Conservation (phyloP, 805 yeast species). For the Sugiyamaella qingdaonensis region DNA sequence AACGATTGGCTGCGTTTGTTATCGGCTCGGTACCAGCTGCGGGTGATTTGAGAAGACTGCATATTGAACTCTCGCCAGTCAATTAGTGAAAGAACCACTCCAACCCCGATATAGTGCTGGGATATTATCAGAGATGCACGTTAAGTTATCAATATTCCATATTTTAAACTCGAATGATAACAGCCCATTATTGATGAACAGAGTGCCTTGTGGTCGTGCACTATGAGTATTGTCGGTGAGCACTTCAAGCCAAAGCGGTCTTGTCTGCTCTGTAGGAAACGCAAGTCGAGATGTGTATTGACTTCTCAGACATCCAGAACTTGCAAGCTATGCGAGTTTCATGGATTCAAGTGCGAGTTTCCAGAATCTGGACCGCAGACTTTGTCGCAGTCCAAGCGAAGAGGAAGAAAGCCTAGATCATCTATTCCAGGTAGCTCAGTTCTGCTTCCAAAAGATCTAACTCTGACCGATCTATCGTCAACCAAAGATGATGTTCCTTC, state of each 20-base stretch:
- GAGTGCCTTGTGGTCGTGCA: not conserved
- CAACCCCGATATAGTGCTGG: too few relatives aligned
- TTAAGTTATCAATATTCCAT: too few relatives aligned
- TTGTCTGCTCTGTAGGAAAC: conserved; percentile 13
- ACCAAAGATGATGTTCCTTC: not conserved
- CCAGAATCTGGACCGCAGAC: not conserved
- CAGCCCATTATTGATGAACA: too few relatives aligned
- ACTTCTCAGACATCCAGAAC: not conserved
- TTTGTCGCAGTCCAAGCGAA: not conserved
- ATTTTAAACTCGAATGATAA: too few relatives aligned
- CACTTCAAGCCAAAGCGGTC: conserved; percentile 12
- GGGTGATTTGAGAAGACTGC: too few relatives aligned
- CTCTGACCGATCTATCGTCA: not conserved
- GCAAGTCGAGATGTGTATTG: conserved; percentile 15
- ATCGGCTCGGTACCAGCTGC: too few relatives aligned
- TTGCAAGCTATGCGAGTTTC: conserved; percentile 14
- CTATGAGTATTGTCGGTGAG: not conserved
- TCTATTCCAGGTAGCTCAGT: not conserved
- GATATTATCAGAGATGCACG: too few relatives aligned
- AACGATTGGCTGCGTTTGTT: too few relatives aligned
- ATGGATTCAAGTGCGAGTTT: conserved; percentile 12
- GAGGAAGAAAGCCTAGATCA: not conserved
- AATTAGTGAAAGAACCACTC: too few relatives aligned
- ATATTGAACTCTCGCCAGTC: too few relatives aligned
- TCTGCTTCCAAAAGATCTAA: not conserved